Conservation (phyloP, 495 filamentous ascomycete species). For the Pseudoneurospora amorphoporcata region DNA sequence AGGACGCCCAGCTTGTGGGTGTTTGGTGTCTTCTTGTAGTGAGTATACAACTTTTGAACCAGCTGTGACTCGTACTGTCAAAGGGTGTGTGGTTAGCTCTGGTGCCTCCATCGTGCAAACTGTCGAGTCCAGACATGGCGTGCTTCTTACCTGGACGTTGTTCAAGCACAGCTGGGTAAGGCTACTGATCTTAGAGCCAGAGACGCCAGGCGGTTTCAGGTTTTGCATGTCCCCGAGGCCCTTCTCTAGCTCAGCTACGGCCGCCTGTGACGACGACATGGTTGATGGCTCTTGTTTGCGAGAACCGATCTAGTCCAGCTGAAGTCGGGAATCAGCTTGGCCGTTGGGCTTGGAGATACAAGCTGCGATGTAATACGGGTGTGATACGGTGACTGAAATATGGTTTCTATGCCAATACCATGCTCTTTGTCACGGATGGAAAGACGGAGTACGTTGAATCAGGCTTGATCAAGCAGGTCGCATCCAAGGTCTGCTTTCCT, state of each 20-base stretch:
- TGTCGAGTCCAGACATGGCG: neutral
- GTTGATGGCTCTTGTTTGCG: constrained; percentile 10
- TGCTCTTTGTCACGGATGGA: constrained; percentile 16
- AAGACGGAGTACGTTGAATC: constrained; percentile 9
- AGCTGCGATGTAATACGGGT: neutral
- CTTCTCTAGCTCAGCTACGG: constrained; percentile 82
- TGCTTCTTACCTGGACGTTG: constrained; percentile 79
- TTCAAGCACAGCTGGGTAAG: constrained; percentile 77
- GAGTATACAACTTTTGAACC: constrained; percentile 90
- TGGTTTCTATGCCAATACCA: constrained; percentile 19
- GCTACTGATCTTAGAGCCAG: constrained; percentile 75
- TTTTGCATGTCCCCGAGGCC: constrained; percentile 83
- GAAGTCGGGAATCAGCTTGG: constrained; percentile 7
- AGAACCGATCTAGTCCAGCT: constrained; percentile 1
- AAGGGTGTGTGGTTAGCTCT: constrained; percentile 22
- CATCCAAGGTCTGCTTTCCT: neutral
- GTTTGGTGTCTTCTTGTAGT: constrained; percentile 90
- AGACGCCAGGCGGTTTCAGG: constrained; percentile 88
- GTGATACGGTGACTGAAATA: constrained; percentile 3
- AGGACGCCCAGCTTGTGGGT: constrained; percentile 98
- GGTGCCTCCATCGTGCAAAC: neutral
- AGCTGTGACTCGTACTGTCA: constrained; percentile 85
- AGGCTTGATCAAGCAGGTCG: neutral
- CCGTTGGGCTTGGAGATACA: neutral
- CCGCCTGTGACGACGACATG: constrained; percentile 52